Evolutionary conservation across 495 filamentous ascomycete species (phyloP), one percentile per base, ranked within the genome.

Genomic region (Articulospora tetracladia): DNA sequence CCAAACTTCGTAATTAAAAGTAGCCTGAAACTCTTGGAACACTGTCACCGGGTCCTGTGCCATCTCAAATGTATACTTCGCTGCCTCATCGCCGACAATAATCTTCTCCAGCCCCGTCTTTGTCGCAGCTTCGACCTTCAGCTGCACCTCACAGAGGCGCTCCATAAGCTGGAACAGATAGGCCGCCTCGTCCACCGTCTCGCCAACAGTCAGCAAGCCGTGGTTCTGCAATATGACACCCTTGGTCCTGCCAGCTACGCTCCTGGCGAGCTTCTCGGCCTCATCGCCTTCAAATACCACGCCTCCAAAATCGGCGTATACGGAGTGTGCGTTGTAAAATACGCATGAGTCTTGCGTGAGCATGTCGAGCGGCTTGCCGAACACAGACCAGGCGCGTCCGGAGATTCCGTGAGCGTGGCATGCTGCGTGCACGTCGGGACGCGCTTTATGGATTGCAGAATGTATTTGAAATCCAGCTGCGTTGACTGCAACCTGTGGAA

Each of bases 391-490:
- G 3, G 79, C 80, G 25, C 78, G 76, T 0, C 80, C 81, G 28
- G 75, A 72, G 48, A 70, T 56, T 7, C 24, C 51, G 27, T 47
- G 41, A 47, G 41, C 41, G 41, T 47, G 41, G 19, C 41, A 47
- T 6, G 76, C 74, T 20, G 77, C 72, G 58, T 78, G 70, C 17
- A 76, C 73, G 59, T 81, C 71, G 6, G 77, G 77, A 15, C 79
- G 65, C 12, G 77, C 75, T 61, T 74, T 75, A 65, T 83, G 81
- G 19, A 83, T 76, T 32, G 74, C 74, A 20, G 72, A 72, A 67
- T 82, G 86, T 65, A 90, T 90, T 61, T 82, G 76, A 66, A 86
- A 89, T 1, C 84, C 86, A 3, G 86, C 85, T 26, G 82, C 81
- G 69, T 89, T 89, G 64, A 80, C 73, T 24, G 70, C 56, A 13